Evolutionary conservation across 1,284 basidiomycete species (phyloP).

Genomic region (Microbotryum saponariae): DNA sequence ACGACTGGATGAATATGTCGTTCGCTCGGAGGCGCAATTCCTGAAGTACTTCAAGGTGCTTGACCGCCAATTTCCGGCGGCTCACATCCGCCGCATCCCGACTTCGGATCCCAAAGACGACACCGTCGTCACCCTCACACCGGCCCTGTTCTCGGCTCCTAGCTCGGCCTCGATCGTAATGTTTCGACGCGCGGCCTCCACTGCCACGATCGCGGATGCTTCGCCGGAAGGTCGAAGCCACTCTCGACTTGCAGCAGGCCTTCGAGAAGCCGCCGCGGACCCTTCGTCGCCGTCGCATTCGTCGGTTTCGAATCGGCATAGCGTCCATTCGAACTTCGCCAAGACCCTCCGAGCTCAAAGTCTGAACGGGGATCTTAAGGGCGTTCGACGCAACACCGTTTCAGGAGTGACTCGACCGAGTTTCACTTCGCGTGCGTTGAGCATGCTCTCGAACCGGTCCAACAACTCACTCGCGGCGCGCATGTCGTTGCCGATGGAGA

Average conservation of each 20-base stretch:
- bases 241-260: constrained; percentile 9
- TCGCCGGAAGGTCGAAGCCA: background rate
- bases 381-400: constrained; percentile 8
- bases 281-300: background rate
- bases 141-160: constrained; percentile 1
- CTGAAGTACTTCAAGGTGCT: constrained; percentile 24
- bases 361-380: constrained; percentile 10
- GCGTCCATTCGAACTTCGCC: constrained; percentile 11
- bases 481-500: constrained; percentile 8
- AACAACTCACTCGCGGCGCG: constrained; percentile 9
- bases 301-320: constrained; percentile 5
- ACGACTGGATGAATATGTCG: constrained; percentile 33
- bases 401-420: too few relatives aligned
- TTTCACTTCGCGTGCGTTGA: constrained; percentile 1
- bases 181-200: background rate
- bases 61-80: constrained; percentile 25
- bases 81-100: constrained; percentile 29
- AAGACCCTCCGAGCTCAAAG: constrained; percentile 19
- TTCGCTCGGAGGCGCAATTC: constrained; percentile 32
- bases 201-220: too few relatives aligned
- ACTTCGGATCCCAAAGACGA: constrained; percentile 23
- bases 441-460: constrained; percentile 4
- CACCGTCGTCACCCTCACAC: constrained; percentile 13
- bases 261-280: constrained; percentile 13
- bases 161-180: constrained; percentile 13